phyloP scores from a whole-genome alignment of 2,329 filamentous ascomycete species.

The Aspergillus niger region DNA sequence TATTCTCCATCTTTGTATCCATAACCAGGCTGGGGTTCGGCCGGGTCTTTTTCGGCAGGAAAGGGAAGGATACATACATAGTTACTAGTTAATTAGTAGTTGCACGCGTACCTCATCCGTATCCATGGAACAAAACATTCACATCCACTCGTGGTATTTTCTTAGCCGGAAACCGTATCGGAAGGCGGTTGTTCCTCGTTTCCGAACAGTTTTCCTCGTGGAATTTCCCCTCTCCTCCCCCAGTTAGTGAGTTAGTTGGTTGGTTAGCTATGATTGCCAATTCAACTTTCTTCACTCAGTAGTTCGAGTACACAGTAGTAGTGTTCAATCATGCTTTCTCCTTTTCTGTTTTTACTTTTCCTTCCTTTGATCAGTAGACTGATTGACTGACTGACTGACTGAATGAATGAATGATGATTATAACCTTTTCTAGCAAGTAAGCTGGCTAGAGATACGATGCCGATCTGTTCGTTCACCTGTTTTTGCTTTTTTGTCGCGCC shows the following conservation, averaged over 20 bases:
- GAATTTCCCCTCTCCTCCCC: background rate
- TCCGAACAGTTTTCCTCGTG: background rate
- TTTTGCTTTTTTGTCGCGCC: background rate
- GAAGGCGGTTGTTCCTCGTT: background rate
- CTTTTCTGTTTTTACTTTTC: background rate
- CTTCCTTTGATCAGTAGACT: background rate
- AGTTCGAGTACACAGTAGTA: too few species aligned
- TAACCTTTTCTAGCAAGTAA: background rate
- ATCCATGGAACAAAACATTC: background rate
- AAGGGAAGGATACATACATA: too few species aligned
- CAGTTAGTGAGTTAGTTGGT: too few species aligned
- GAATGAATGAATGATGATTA: too few species aligned
- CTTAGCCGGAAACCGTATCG: background rate
- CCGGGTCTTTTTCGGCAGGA: slow-evolving; percentile 1
- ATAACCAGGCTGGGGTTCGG: background rate
- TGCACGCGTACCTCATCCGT: too few species aligned
- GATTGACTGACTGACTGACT: background rate
- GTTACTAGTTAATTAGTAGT: too few species aligned
- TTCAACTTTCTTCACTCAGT: background rate
- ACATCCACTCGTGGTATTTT: background rate
- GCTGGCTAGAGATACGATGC: background rate
- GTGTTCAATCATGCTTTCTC: too few species aligned
- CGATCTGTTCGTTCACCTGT: background rate
- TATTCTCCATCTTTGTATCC: background rate
- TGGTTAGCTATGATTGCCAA: too few species aligned